Conservation (phyloP, 2,329 filamentous ascomycete species). For the Diaporthe sp. region DNA sequence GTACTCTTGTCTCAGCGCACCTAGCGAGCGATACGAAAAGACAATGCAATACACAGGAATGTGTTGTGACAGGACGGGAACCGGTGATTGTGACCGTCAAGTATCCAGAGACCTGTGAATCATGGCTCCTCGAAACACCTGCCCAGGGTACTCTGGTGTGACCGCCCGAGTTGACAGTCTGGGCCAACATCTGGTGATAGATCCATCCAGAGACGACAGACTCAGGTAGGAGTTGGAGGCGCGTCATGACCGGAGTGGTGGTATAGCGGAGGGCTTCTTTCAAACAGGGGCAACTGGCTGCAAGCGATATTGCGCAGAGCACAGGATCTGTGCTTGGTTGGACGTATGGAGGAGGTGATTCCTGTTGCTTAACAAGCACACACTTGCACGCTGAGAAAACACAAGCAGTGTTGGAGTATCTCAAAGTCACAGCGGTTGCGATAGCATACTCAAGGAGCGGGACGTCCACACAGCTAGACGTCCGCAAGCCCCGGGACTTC, state of each 20-base stretch:
- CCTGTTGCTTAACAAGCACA: background rate
- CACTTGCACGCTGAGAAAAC: background rate
- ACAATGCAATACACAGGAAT: background rate
- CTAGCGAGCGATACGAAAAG: too few species aligned
- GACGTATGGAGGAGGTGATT: too few species aligned
- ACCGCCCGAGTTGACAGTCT: background rate
- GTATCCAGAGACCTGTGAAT: too few species aligned
- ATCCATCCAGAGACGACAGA: background rate
- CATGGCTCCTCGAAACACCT: background rate
- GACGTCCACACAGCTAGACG: too few species aligned
- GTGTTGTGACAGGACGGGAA: background rate
- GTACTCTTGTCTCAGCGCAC: background rate
- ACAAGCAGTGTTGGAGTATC: too few species aligned
- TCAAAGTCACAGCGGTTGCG: background rate
- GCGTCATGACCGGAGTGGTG: background rate
- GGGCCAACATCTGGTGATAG: background rate
- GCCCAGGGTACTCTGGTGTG: background rate
- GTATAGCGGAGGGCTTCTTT: background rate
- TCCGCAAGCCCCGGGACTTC: background rate
- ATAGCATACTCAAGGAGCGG: background rate
- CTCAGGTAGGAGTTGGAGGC: background rate
- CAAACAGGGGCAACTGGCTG: too few species aligned
- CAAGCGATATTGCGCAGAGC: background rate
- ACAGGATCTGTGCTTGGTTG: background rate
- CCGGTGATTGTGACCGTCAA: background rate